Base-by-base conservation (phyloP, 2,329 filamentous ascomycete species). In the Neophaeococcomyces mojaviensis region DNA sequence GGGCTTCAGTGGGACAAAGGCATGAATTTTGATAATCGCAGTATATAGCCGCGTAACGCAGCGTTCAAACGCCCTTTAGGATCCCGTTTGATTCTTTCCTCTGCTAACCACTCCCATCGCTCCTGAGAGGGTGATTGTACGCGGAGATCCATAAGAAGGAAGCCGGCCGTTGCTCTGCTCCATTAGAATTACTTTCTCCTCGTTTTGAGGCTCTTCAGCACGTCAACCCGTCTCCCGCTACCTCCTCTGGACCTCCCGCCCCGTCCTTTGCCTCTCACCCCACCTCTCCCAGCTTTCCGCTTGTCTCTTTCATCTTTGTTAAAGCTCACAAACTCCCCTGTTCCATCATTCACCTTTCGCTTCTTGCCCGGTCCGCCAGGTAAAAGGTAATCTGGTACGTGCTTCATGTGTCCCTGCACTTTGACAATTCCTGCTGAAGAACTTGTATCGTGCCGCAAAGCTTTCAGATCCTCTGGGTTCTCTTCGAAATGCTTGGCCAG, bases 401-500 rank as follows among this genome's bases (percentile, higher is more conserved):
- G 87, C 67, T 88, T 94, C 54, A 98, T 71, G 70, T 98, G 92
- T 6, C 85, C 78, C 66, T 97, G 89, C 37, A 88, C 81, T 49
- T 86, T 74, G 12, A 89, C 87, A 19, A 88, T 82, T 6, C 49
- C 53, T 9, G 51, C 53, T 49, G 88, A 78, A 47, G 94, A 73
- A 64, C 96, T 90, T 31, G 82, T 83, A 62, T 98, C 92, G 62
- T 98, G 92, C 20, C 90, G 79, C 55, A 97, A 72, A 62, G 95
- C 88, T 31, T 81, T 79, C 53, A 97, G 69, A 61, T 97, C 90
- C 26, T 84, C 81, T 0, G 92, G 92, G 63, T 98, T 96, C 66
- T 98, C 92, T 62, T 97, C 92, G 60, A 97, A 98, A 71, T 97
- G 88, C 42, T 88, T 78, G 67, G 92, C 89, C 45, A 98, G 71